These are phyloP conservation scores for Eucalyptus shirleyi DNA, from an alignment of 345 rosid genomes.

Conservation along the genomic window DNA sequence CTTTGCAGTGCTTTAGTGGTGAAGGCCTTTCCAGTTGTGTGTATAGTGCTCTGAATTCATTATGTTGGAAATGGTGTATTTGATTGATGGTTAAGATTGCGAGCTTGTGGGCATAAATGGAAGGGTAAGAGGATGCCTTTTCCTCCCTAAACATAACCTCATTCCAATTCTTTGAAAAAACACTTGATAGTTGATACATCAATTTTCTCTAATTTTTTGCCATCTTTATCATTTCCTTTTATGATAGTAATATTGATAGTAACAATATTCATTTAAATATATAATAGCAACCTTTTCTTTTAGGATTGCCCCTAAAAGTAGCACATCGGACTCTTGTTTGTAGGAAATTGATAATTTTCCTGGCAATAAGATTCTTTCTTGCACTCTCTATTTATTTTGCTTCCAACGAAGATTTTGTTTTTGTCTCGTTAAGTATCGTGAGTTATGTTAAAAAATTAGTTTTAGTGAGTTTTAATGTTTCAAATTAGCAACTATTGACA, in stretches of 20 bases:
- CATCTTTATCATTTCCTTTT: not conserved
- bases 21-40: too few species aligned
- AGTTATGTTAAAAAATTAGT: not conserved
- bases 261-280: not conserved
- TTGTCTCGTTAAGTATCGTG: not conserved
- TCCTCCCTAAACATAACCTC: too few species aligned
- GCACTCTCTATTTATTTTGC: not conserved
- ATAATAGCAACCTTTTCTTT: not conserved
- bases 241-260: not conserved
- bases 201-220: not conserved
- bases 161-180: too few species aligned
- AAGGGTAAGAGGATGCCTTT: too few species aligned
- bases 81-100: too few species aligned
- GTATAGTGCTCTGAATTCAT: too few species aligned
- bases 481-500: not conserved
- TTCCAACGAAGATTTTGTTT: not conserved
- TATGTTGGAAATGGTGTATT: too few species aligned
- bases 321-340: not conserved
- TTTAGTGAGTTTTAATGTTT: not conserved
- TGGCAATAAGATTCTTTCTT: not conserved
- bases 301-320: not conserved
- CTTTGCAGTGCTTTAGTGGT: too few species aligned
- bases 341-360: not conserved
- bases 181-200: not conserved
- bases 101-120: too few species aligned